Conservation (phyloP, 2,329 filamentous ascomycete genomes). For the Alternaria arbusti region DNA sequence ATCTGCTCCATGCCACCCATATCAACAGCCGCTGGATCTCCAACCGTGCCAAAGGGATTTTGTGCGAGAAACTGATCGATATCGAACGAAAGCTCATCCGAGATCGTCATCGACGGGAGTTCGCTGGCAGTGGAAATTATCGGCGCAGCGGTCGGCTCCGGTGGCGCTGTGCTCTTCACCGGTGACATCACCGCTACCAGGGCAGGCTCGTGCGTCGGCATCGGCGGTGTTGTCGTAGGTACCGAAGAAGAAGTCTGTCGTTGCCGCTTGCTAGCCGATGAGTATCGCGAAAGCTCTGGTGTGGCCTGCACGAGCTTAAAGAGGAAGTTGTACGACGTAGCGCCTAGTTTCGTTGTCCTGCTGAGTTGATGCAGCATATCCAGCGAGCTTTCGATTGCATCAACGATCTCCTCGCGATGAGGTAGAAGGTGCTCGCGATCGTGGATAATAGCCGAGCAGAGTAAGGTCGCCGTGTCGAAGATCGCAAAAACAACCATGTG, state of each 20-base stretch:
- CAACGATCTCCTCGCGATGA: constrained; percentile 51
- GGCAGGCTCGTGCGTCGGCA: neutral
- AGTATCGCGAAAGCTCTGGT: constrained; percentile 26
- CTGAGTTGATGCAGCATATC: constrained; percentile 41
- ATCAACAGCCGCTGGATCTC: constrained; percentile 18
- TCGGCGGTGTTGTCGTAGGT: neutral
- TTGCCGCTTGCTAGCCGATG: constrained; percentile 25
- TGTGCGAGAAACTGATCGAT: constrained; percentile 38
- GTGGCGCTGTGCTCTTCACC: neutral
- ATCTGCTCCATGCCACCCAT: constrained; percentile 43
- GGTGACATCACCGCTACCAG: neutral
- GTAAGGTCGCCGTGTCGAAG: constrained; percentile 59
- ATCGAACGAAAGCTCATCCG: constrained; percentile 33
- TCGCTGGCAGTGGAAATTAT: neutral
- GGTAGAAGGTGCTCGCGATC: constrained; percentile 53
- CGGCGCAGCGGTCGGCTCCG: neutral
- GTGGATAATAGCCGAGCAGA: constrained; percentile 61
- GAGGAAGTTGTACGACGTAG: constrained; percentile 40
- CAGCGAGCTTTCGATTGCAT: constrained; percentile 46
- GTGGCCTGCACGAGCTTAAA: constrained; percentile 38
- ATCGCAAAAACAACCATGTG: constrained; percentile 59
- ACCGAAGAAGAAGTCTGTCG: constrained; percentile 10
- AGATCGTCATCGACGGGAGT: neutral
- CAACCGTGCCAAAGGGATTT: constrained; percentile 28
- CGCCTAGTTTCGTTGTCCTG: constrained; percentile 36